phyloP scores from a whole-genome alignment of 129 eudicot species.

The Solidago caesia region DNA sequence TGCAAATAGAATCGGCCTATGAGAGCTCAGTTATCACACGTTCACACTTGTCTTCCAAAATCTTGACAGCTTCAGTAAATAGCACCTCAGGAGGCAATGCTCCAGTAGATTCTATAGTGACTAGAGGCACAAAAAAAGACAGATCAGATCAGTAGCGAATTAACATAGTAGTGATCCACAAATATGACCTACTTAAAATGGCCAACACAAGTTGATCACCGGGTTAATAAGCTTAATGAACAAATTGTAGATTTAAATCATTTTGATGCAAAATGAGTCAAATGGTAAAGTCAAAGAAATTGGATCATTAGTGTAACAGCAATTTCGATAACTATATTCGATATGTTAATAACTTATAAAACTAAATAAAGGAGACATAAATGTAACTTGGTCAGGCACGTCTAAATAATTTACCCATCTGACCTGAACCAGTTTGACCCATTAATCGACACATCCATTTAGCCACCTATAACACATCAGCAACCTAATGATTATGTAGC shows the following conservation, averaged over 20 bases:
- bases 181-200: background rate
- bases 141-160: background rate
- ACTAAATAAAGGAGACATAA: too few relatives aligned
- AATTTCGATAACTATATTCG: too few relatives aligned
- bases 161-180: background rate
- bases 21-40: slow-evolving; percentile 84
- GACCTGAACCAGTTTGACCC: too few relatives aligned
- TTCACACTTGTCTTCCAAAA: slow-evolving; percentile 84
- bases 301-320: too few relatives aligned
- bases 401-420: background rate
- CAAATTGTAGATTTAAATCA: too few relatives aligned
- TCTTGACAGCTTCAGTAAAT: slow-evolving; percentile 89
- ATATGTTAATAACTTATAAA: too few relatives aligned
- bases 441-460: background rate
- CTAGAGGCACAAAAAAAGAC: slow-evolving; percentile 28
- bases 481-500: background rate
- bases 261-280: too few relatives aligned
- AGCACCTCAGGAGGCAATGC: slow-evolving; percentile 81
- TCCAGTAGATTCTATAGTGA: slow-evolving; percentile 87
- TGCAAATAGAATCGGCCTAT: slow-evolving; percentile 22
- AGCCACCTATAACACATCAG: background rate
- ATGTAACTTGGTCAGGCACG: background rate
- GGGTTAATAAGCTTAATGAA: too few relatives aligned
- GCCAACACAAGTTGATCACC: background rate
- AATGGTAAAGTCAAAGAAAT: too few relatives aligned